Evolutionary conservation across 2,329 filamentous ascomycete species (phyloP).

Genomic region (Dendrostoma leiphaemia): DNA sequence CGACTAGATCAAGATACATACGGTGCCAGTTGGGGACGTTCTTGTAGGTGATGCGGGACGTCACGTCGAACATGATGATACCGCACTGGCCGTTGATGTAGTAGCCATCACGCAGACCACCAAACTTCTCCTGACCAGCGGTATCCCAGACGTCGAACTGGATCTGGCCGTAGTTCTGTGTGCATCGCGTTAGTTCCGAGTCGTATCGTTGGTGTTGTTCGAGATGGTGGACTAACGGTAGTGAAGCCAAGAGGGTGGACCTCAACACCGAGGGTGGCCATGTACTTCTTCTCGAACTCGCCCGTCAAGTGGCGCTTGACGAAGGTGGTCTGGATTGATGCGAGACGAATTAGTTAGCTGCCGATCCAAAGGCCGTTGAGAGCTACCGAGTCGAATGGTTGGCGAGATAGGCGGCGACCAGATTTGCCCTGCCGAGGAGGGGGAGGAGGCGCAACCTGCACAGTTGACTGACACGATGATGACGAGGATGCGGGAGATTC

Average conservation of each 20-base stretch:
- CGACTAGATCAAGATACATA: slow-evolving; percentile 51
- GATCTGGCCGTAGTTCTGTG: slow-evolving; percentile 87
- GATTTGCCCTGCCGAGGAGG: slow-evolving; percentile 10
- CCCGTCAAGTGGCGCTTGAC: slow-evolving; percentile 99
- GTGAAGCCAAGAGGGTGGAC: slow-evolving; percentile 98
- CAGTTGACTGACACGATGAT: slow-evolving; percentile 15
- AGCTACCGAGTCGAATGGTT: slow-evolving; percentile 4
- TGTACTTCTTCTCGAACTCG: slow-evolving; percentile 99
- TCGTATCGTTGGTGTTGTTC: slow-evolving; percentile 24
- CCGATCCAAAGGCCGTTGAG: background rate
- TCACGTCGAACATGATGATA: slow-evolving; percentile 99
- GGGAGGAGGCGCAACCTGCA: slow-evolving; percentile 10
- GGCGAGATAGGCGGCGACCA: slow-evolving; percentile 20
- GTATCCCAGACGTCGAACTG: slow-evolving; percentile 99
- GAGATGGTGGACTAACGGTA: slow-evolving; percentile 67
- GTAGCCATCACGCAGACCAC: slow-evolving; percentile 98
- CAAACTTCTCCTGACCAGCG: slow-evolving; percentile 98
- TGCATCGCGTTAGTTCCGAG: slow-evolving; percentile 13
- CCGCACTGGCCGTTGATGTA: slow-evolving; percentile 99
- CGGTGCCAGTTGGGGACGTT: slow-evolving; percentile 99
- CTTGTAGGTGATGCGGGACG: slow-evolving; percentile 99
- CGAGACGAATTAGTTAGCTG: slow-evolving; percentile 20
- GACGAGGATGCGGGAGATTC: slow-evolving; percentile 21
- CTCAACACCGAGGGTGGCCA: slow-evolving; percentile 98
- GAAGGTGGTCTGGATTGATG: slow-evolving; percentile 80